A percentile compares a stretch with the other conserved stretches of the same genome.
These are phyloP conservation scores for Cyberlindnera suaveolens DNA, from an alignment of 805 yeast genomes.

Conservation along the genomic window DNA sequence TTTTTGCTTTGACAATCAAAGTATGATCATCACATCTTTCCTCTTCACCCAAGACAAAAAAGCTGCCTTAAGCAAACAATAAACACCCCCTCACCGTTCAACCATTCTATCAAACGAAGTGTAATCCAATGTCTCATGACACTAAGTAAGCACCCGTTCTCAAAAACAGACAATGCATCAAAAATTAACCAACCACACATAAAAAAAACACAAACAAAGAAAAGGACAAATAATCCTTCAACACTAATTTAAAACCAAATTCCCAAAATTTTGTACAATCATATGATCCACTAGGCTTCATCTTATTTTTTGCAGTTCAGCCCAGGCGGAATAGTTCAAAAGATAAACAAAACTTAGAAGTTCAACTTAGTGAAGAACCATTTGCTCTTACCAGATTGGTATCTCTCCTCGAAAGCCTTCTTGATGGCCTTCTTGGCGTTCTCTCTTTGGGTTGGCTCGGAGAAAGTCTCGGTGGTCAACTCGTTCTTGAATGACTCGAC, in stretches of 20 bases:
- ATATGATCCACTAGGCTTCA: background rate
- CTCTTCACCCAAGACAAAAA: background rate
- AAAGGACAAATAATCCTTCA: slow-evolving; percentile 2
- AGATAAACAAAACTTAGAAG: slow-evolving; percentile 42
- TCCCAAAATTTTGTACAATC: background rate
- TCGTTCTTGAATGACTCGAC: slow-evolving; percentile 90
- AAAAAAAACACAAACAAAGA: slow-evolving; percentile 5
- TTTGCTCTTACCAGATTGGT: slow-evolving; percentile 98
- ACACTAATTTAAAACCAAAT: slow-evolving; percentile 5
- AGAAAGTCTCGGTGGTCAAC: slow-evolving; percentile 86
- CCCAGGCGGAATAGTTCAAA: background rate
- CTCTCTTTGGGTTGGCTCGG: slow-evolving; percentile 96
- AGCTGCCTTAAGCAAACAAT: background rate
- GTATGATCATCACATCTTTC: background rate
- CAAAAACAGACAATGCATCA: slow-evolving; percentile 5
- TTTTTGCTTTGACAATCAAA: background rate
- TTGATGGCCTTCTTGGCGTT: slow-evolving; percentile 98
- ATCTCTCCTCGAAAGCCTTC: slow-evolving; percentile 99
- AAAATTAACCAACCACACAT: slow-evolving; percentile 8
- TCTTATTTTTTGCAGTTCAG: too few relatives aligned
- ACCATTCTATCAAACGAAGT: too few relatives aligned
- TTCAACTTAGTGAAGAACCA: slow-evolving; percentile 98
- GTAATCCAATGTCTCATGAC: too few relatives aligned
- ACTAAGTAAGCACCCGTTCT: background rate
- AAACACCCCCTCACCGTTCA: background rate